These are phyloP conservation scores for Thozetella sp. DNA, from an alignment of 495 filamentous ascomycete species.

Conservation along the genomic window DNA sequence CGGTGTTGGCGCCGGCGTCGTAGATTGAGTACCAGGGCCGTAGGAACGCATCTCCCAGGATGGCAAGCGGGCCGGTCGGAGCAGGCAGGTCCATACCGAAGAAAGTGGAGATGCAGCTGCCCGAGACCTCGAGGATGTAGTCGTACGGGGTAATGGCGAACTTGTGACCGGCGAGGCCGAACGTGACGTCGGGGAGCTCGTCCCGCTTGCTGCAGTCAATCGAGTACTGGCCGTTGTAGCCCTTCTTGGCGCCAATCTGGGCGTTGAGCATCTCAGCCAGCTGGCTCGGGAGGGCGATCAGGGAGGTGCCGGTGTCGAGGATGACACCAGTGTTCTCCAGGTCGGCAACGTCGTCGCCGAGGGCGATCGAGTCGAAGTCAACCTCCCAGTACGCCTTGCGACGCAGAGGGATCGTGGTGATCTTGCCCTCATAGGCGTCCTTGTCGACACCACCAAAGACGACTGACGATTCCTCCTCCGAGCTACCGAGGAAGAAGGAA, in stretches of 20 bases:
- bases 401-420: conserved; percentile 90
- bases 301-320: conserved; percentile 96
- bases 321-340: conserved; percentile 94
- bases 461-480: conserved; percentile 80
- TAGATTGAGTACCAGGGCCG: conserved; percentile 97
- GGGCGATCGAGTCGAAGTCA: conserved; percentile 87
- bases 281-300: conserved; percentile 91
- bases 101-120: conserved; percentile 95
- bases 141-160: conserved; percentile 89
- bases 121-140: conserved; percentile 95
- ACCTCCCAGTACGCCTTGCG: conserved; percentile 99
- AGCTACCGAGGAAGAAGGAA: conserved; percentile 87
- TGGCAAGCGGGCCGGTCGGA: conserved; percentile 89
- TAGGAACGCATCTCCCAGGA: conserved; percentile 97
- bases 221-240: conserved; percentile 91
- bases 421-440: conserved; percentile 83
- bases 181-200: conserved; percentile 82
- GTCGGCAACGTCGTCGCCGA: conserved; percentile 80
- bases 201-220: conserved; percentile 87
- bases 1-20: conserved; percentile 79
- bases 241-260: conserved; percentile 97
- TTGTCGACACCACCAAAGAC: conserved; percentile 92
- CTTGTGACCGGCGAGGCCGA: conserved; percentile 83
- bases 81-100: conserved; percentile 98
- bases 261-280: conserved; percentile 97